Base-by-base conservation (phyloP, 805 yeast species). In the Schwanniomyces polymorphus region DNA sequence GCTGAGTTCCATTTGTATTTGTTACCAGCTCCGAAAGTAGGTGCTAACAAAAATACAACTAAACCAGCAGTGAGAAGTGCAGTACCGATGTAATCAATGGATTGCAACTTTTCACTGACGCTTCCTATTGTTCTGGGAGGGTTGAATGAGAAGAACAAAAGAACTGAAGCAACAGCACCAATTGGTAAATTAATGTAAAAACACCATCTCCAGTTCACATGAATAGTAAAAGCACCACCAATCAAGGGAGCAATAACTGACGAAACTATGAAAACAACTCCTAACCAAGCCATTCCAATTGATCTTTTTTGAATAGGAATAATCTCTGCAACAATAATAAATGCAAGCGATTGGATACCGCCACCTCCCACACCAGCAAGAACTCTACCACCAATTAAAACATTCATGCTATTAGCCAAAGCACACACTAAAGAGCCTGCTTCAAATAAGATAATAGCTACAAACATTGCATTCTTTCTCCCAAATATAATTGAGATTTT, bases 121-220 rank as follows among this genome's bases (percentile, higher is more conserved):
- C 64, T 57, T n/a, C 74, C 74, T 17, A 58, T 58, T 1, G 79
- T 71, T 31, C 57, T 60, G 6, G 80, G 80, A 9, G 85, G 82
- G 25, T 72, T 67, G 60, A 79, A 76, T 10, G 69, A 64, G 5
- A 69, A 51, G 9, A 70, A 43, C 17, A 80, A 61, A 7, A 70
- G 50, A 0, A 59, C 60, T 17, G 68, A 52, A 0, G 82, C 77
- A 1, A 70, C 47, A 1, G 84, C 88, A 11, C 88, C 87, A 38
- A 84, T 62, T 4, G 89, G 88, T 29, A 86, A 61, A 58, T 85
- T 86, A 52, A 86, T 72, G 61, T 81, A 86, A 59, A 84, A 86
- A 56, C 88, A 80, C 89, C 91, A 85, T 58, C 91, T 72, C 90
- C 91, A 85, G n/a, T 79, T 63, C 7, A 74, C 80, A 41, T 75